Base-by-base conservation (phyloP, 768 basidiomycete species). In the Tricholoma furcatifolium region DNA sequence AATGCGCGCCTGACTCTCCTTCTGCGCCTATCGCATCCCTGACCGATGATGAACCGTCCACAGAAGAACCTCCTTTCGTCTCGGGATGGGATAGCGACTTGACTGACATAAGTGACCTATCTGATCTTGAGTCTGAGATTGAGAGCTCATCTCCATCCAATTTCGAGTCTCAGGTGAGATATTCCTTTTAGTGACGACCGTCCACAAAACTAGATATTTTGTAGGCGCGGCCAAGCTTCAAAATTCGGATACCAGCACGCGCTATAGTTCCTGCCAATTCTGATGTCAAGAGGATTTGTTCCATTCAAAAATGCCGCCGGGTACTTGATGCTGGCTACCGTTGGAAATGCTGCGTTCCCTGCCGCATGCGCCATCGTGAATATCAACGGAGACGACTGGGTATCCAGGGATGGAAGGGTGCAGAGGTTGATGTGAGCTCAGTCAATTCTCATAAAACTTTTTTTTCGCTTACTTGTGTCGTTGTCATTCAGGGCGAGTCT, bases 321-420 rank as follows among this genome's bases (percentile, higher is more conserved):
- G 57, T 63, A 6, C 57, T 79, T 23, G 61, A 69, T 2, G 46
- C 46, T 17, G 65, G 59, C 6, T 68, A 73, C 52, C 66, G 61
- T 1, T 74, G 74, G 75, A 77, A 79, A 57, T 69, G 66, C 8
- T 80, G 78, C 41, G 67, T 72, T 6, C 50, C 71, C 2, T 79
- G 78, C 55, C 71, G 77, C 12, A 55, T 65, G n/a, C 64, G 65
- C 18, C 65, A 66, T 21, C 65, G 75, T 5, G 50, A 64, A 30
- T 74, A 72, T 53, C 74, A 75, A 52, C 58, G 66, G 12, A 60
- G 59, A 39, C 70, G 67, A 8, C 59, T 65, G 47, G 67, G 62
- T 41, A 47, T 70, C 15, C 63, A 62, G 48, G 62, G 61, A 20
- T 56, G 53, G 21, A 12, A 3, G 17, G 27, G 43, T 17, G 7